Conservation (phyloP, 371 early-diverging fungal species). For the Mortierella sp. region DNA sequence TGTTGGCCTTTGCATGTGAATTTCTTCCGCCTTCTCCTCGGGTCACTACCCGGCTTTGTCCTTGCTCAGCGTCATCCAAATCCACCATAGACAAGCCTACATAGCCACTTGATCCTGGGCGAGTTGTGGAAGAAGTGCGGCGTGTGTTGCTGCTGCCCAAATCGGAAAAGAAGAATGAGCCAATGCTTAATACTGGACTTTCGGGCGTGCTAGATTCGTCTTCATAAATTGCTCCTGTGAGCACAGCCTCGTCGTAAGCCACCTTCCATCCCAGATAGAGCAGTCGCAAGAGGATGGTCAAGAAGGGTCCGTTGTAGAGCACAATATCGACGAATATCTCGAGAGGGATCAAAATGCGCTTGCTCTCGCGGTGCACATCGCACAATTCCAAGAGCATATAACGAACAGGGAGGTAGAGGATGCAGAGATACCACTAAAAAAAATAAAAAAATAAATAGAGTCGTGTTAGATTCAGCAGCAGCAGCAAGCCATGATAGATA, state of each 20-base stretch:
- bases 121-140: slow-evolving; percentile 1
- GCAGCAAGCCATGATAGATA: neutral
- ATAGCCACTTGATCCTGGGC: slow-evolving; percentile 39
- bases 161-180: slow-evolving; percentile 25
- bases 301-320: slow-evolving; percentile 54
- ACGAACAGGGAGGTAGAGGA: slow-evolving; percentile 47
- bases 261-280: slow-evolving; percentile 53
- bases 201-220: slow-evolving; percentile 17
- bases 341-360: slow-evolving; percentile 47
- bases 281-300: slow-evolving; percentile 40
- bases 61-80: slow-evolving; percentile 48
- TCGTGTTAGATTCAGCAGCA: neutral
- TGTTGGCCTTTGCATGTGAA: neutral
- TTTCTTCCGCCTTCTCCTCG: slow-evolving; percentile 30
- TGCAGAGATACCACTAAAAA: slow-evolving; percentile 46
- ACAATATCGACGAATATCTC: slow-evolving; percentile 54
- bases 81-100: slow-evolving; percentile 47
- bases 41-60: slow-evolving; percentile 27
- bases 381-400: slow-evolving; percentile 46
- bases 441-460: neutral
- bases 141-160: neutral
- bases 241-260: slow-evolving; percentile 56
- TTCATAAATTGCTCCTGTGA: slow-evolving; percentile 51
- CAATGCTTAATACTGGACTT: slow-evolving; percentile 14
- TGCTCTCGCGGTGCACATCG: slow-evolving; percentile 40